A percentile compares a stretch with the other conserved stretches of the same genome.
These are phyloP conservation scores for Talaromyces nanjingensis DNA, from an alignment of 495 filamentous ascomycete genomes.

Conservation along the genomic window DNA sequence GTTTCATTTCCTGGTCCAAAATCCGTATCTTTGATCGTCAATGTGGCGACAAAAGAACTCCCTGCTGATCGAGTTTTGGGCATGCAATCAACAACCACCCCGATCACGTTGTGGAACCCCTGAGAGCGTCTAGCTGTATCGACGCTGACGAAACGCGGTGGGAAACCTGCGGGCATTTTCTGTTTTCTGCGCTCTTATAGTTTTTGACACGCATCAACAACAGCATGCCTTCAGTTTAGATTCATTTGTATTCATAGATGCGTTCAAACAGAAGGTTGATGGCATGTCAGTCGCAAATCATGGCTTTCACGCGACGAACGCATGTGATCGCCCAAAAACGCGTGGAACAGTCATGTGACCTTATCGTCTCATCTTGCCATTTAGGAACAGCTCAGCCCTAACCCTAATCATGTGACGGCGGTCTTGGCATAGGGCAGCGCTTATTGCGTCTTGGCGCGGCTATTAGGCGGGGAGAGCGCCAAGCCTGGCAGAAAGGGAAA, in stretches of 20 bases:
- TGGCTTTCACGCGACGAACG: not conserved
- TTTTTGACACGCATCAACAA: not conserved
- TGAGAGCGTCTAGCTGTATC: conserved; percentile 23
- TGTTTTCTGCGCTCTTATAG: conserved; percentile 1
- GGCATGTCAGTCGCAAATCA: not conserved
- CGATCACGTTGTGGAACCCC: conserved; percentile 35
- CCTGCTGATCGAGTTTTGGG: conserved; percentile 22
- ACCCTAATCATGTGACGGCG: not conserved
- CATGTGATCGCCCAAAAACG: not conserved
- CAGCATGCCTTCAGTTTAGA: not conserved
- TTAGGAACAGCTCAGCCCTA: not conserved
- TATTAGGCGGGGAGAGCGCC: not conserved
- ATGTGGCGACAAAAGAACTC: conserved; percentile 34
- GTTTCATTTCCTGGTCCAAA: conserved; percentile 19
- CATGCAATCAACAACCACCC: conserved; percentile 39
- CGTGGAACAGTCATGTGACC: not conserved
- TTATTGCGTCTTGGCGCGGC: not conserved
- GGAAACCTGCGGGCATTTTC: conserved; percentile 16
- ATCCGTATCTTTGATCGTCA: conserved; percentile 41
- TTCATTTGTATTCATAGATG: not conserved
- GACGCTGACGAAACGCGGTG: conserved; percentile 27
- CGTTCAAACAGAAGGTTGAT: not conserved
- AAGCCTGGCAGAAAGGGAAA: not conserved
- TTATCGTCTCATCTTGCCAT: not conserved
- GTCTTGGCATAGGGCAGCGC: not conserved